Conservation (phyloP, 2,329 filamentous ascomycete species). For the Neophaeococcomyces aloes region DNA sequence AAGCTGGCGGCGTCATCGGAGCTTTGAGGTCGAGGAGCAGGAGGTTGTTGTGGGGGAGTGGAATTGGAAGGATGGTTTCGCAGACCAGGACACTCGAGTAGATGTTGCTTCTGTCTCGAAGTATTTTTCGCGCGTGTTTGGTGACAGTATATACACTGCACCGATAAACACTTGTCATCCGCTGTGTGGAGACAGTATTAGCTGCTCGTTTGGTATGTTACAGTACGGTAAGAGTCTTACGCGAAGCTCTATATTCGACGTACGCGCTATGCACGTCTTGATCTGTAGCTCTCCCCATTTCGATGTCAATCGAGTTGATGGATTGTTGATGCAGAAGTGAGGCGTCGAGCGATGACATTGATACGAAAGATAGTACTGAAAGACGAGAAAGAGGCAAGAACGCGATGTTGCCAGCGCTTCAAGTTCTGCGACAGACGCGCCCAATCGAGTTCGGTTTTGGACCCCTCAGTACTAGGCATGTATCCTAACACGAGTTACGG, state of each 20-base stretch:
- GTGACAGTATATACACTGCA: constrained; percentile 45
- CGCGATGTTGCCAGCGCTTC: no score
- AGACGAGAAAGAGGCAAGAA: no score
- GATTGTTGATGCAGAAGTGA: no score
- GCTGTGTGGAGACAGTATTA: constrained; percentile 18
- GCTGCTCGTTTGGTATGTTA: constrained; percentile 13
- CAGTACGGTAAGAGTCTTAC: constrained; percentile 24
- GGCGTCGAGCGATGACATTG: no score
- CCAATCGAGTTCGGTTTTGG: no score
- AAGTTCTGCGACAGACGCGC: no score
- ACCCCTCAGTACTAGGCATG: no score
- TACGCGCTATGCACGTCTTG: constrained; percentile 44
- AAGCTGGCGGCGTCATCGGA: constrained; percentile 33
- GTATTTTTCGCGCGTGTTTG: constrained; percentile 45
- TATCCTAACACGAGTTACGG: no score
- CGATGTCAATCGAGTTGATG: no score
- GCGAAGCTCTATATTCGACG: constrained; percentile 45
- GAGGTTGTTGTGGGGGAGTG: background rate
- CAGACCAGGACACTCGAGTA: constrained; percentile 40
- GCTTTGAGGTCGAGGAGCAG: constrained; percentile 33
- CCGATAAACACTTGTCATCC: constrained; percentile 38
- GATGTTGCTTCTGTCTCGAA: constrained; percentile 42
- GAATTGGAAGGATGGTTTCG: constrained; percentile 30
- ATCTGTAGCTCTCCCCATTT: constrained; percentile 42
- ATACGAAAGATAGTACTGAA: no score